phyloP scores from a whole-genome alignment of 106 monocot genomes.

The Dactylorhiza incarnata region DNA sequence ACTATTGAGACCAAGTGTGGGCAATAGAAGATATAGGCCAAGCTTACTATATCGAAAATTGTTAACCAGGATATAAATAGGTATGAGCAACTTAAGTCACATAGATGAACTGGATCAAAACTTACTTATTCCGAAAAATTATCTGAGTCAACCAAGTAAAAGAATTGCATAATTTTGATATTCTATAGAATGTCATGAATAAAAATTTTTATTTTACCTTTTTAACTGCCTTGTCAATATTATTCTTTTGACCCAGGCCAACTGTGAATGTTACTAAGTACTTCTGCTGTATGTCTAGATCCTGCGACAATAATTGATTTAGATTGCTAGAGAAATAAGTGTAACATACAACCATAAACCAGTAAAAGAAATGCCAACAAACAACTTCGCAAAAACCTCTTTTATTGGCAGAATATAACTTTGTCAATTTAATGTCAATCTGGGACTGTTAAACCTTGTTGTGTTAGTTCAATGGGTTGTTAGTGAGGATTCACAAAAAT shows the following conservation, averaged over 20 bases:
- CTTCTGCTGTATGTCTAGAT: constrained; percentile 46
- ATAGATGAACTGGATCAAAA: too few species aligned
- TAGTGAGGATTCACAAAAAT: too few species aligned
- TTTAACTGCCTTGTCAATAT: constrained; percentile 70
- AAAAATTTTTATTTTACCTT: constrained; percentile 43
- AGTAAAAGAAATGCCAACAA: too few species aligned
- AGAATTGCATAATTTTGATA: not conserved
- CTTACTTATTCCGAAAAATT: not conserved
- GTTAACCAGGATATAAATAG: not conserved
- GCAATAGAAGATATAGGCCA: too few species aligned
- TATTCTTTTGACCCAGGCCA: constrained; percentile 57
- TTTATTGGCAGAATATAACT: too few species aligned
- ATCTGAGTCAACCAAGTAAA: not conserved
- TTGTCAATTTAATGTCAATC: too few species aligned
- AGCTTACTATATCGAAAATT: not conserved
- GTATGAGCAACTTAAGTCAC: not conserved
- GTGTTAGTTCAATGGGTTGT: too few species aligned
- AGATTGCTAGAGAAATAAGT: too few species aligned
- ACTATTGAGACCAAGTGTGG: too few species aligned
- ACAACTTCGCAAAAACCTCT: too few species aligned
- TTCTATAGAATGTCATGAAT: not conserved
- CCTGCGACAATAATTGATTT: constrained; percentile 27
- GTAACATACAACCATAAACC: too few species aligned
- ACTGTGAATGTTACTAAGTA: constrained; percentile 90
- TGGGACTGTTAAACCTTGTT: too few species aligned